phyloP scores from a whole-genome alignment of 1,139 yeast genomes.

The Candida sojae region DNA sequence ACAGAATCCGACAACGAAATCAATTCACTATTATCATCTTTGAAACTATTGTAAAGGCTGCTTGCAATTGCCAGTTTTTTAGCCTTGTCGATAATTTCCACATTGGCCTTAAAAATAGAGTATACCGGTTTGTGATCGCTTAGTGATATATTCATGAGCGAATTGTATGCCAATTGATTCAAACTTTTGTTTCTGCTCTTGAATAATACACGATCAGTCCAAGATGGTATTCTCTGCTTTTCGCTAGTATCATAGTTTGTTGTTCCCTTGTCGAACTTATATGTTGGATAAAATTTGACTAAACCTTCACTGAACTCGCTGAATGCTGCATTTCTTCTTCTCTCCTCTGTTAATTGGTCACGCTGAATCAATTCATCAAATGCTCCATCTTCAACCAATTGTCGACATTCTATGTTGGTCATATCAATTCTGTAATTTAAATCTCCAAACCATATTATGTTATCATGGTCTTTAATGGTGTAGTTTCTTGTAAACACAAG shows the following conservation, averaged over 20 bases:
- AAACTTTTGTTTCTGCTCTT: slow-evolving; percentile 44
- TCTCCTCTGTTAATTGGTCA: slow-evolving; percentile 84
- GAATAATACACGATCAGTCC: slow-evolving; percentile 90
- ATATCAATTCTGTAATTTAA: slow-evolving; percentile 83
- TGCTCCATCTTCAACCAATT: slow-evolving; percentile 46
- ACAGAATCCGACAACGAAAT: background rate
- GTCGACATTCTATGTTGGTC: slow-evolving; percentile 74
- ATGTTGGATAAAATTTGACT: slow-evolving; percentile 83
- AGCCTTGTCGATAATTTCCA: slow-evolving; percentile 57
- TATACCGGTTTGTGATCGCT: slow-evolving; percentile 95
- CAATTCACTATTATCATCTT: background rate
- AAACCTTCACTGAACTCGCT: slow-evolving; percentile 82
- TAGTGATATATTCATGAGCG: slow-evolving; percentile 54
- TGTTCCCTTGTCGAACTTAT: slow-evolving; percentile 90
- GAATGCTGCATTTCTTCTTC: slow-evolving; percentile 68
- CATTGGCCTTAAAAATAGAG: slow-evolving; percentile 67
- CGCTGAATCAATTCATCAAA: slow-evolving; percentile 58
- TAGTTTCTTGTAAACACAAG: slow-evolving; percentile 73
- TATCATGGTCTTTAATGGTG: slow-evolving; percentile 78
- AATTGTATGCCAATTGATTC: slow-evolving; percentile 59
- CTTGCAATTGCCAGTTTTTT: slow-evolving; percentile 20
- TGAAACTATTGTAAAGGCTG: background rate
- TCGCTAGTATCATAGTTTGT: slow-evolving; percentile 84
- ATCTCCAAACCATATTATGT: slow-evolving; percentile 93
- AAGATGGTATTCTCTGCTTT: slow-evolving; percentile 89